A percentile compares a stretch with the other conserved stretches of the same genome.
phyloP scores from a whole-genome alignment of 2,329 filamentous ascomycete genomes.

The Aspergillus amoenus region DNA sequence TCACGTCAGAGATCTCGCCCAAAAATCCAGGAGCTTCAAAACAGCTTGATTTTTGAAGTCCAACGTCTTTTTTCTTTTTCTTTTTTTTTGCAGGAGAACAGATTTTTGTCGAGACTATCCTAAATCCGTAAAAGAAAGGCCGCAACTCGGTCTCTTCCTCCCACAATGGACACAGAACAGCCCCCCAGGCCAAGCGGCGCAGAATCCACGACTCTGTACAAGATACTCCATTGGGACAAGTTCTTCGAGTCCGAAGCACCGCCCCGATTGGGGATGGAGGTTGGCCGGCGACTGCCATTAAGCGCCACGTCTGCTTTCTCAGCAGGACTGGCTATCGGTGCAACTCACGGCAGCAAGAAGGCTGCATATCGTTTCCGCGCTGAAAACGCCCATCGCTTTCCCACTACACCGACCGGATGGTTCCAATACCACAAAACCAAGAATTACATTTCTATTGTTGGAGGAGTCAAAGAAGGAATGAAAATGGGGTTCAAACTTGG shows the following conservation, averaged over 20 bases:
- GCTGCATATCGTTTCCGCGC: constrained; percentile 84
- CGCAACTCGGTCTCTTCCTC: background rate
- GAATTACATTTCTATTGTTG: constrained; percentile 82
- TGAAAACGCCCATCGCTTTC: constrained; percentile 93
- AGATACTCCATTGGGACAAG: constrained; percentile 37
- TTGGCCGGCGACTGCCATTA: constrained; percentile 64
- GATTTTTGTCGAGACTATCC: background rate
- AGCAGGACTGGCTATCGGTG: constrained; percentile 69
- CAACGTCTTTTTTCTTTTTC: background rate
- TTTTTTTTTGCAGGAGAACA: background rate
- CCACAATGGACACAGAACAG: constrained; percentile 16
- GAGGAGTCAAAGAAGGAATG: constrained; percentile 74
- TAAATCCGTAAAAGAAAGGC: background rate
- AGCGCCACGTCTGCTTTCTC: constrained; percentile 63
- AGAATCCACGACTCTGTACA: constrained; percentile 21
- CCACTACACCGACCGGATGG: constrained; percentile 80
- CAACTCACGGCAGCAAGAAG: constrained; percentile 69
- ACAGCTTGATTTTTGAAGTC: background rate
- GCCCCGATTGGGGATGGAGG: constrained; percentile 60
- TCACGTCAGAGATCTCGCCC: background rate
- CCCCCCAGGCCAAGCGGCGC: constrained; percentile 5
- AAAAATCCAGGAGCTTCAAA: background rate
- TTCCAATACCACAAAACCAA: constrained; percentile 99
- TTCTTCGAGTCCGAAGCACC: constrained; percentile 38
- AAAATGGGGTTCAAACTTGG: constrained; percentile 70